These are phyloP conservation scores for Cymbidium sinense DNA, from an alignment of 106 monocot species.

Conservation along the genomic window DNA sequence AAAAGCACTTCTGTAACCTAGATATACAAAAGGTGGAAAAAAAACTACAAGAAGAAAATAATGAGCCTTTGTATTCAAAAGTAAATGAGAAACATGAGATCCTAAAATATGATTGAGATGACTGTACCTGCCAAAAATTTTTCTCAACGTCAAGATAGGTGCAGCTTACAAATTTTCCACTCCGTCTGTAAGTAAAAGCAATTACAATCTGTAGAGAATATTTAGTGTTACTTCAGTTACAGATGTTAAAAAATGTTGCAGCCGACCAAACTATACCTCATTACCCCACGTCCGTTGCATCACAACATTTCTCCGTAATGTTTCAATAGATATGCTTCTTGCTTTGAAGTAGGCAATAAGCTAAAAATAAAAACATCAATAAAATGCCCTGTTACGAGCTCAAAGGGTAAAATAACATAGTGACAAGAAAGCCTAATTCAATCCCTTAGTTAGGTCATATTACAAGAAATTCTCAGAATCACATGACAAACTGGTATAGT, in stretches of 20 bases:
- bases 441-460: not conserved
- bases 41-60: not conserved
- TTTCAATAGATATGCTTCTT: conserved; percentile 54
- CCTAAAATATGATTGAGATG: not conserved
- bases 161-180: conserved; percentile 72
- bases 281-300: conserved; percentile 33
- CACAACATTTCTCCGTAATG: conserved; percentile 55
- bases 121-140: conserved; percentile 71
- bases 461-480: not conserved
- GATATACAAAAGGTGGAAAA: not conserved
- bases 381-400: not conserved
- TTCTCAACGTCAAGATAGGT: conserved; percentile 65
- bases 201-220: conserved; percentile 54
- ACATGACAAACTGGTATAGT: not conserved
- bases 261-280: conserved; percentile 17
- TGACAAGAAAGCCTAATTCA: not conserved
- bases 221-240: not conserved
- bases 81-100: conserved; percentile 2
- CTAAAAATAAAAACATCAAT: conserved; percentile 23
- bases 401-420: not conserved
- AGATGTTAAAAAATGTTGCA: not conserved
- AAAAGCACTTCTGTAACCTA: not conserved
- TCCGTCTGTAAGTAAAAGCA: conserved; percentile 75
- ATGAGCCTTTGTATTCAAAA: not conserved
- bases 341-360: conserved; percentile 43